Evolutionary conservation across 2,329 filamentous ascomycete genomes (phyloP), one percentile per base, ranked within the genome.

Genomic region (Xylaria sp.): DNA sequence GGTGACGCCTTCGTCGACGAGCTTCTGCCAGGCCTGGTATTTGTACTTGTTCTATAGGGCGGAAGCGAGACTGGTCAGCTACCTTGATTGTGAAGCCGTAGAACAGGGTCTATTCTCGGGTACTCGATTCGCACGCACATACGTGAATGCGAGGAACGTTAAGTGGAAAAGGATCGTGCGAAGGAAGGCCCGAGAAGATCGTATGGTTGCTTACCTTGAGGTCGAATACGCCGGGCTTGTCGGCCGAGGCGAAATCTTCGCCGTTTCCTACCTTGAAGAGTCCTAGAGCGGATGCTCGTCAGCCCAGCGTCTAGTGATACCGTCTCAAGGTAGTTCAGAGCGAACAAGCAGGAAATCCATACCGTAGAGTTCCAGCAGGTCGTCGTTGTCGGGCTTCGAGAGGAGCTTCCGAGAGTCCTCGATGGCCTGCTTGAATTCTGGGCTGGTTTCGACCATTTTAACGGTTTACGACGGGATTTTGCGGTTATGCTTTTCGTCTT

Each of bases 21-120:
- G 67, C 69, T 86, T 81, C 75, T 91, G 77, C 91, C 91, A 96
- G 50, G 88, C 85, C 66, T 79, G 82, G 77, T 87, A 84, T 82
- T 95, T 96, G 67, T 85, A 85, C 78, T 94, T 95, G 76, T 79
- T 85, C 89, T 91, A 65, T 63, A 19, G 20, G 41, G 7, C 7
- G 3, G 38, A 37, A 44, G 24, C 22, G 9, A 7, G 20, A 19
- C 43, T 41, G 43, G 48, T 61, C 11, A 37, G 21, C 8, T 19
- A 39, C 42, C 22, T 47, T 2, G 4, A 17, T 26, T 1, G 13
- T 17, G 20, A 20, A 24, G n/a, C n/a, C n/a, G n/a, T n/a, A n/a
- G n/a, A n/a, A n/a, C n/a, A n/a, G n/a, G n/a, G n/a, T n/a, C n/a
- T n/a, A n/a, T n/a, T n/a, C n/a, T n/a, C n/a, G n/a, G 29, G 29